Evolutionary conservation across 2,329 filamentous ascomycete species (phyloP).

Genomic region (Diaporthe helianthi): DNA sequence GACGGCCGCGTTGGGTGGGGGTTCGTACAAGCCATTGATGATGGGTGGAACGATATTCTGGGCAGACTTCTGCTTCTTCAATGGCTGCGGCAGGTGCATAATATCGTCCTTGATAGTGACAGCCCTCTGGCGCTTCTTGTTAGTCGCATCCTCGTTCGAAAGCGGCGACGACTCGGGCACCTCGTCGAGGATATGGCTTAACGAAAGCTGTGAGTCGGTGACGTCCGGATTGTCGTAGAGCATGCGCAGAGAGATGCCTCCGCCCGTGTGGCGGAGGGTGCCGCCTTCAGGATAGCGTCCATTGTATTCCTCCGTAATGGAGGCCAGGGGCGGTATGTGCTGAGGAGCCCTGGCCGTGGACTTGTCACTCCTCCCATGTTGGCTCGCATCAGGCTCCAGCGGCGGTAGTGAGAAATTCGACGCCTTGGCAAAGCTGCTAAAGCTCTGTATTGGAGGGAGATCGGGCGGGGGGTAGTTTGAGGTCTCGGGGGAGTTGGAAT

Average conservation of each 20-base stretch:
- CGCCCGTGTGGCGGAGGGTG: constrained; percentile 30
- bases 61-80: constrained; percentile 67
- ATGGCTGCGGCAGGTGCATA: constrained; percentile 68
- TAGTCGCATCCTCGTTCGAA: constrained; percentile 47
- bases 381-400: constrained; percentile 56
- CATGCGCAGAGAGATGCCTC: constrained; percentile 45
- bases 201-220: constrained; percentile 50
- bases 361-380: constrained; percentile 47
- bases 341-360: constrained; percentile 36
- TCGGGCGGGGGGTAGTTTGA: constrained; percentile 54
- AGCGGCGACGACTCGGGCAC: constrained; percentile 42
- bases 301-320: constrained; percentile 34
- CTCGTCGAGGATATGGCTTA: constrained; percentile 57
- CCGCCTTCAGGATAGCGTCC: constrained; percentile 27
- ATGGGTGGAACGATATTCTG: constrained; percentile 67
- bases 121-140: constrained; percentile 62
- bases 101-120: constrained; percentile 65
- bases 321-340: constrained; percentile 40
- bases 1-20: constrained; percentile 65
- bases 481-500: constrained; percentile 51
- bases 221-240: constrained; percentile 49
- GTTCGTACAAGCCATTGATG: constrained; percentile 69
- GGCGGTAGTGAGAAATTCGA: constrained; percentile 56
- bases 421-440: constrained; percentile 50
- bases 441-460: constrained; percentile 61